Evolutionary conservation across 495 filamentous ascomycete genomes (phyloP).

Genomic region (Delitschia confertaspora): DNA sequence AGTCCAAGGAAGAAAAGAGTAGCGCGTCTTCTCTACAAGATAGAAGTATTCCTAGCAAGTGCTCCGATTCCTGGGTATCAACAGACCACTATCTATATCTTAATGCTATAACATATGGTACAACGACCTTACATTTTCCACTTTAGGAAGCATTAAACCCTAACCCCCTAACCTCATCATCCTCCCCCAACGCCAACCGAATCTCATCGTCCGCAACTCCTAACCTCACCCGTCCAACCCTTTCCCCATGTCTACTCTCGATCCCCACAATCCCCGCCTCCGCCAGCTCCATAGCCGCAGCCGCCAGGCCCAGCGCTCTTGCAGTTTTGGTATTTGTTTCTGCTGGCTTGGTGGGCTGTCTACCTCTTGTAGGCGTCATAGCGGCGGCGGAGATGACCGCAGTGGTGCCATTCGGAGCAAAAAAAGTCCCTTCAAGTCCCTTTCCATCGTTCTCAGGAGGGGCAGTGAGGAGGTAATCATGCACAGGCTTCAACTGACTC

Average conservation of each 20-base stretch:
- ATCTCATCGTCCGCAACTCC: conserved; percentile 86
- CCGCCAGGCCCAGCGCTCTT: conserved; percentile 57
- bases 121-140: not conserved
- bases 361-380: conserved; percentile 3
- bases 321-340: conserved; percentile 34
- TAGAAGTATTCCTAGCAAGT: no score
- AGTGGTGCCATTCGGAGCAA: not conserved
- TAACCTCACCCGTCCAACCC: conserved; percentile 77
- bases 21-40: no score
- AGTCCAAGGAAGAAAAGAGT: no score
- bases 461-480: conserved; percentile 30
- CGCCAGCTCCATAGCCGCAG: conserved; percentile 68
- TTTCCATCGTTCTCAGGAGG: not conserved
- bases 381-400: not conserved
- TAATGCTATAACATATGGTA: no score
- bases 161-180: conserved; percentile 72
- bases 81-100: no score
- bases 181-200: conserved; percentile 74
- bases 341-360: no score
- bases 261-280: conserved; percentile 81
- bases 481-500: conserved; percentile 40
- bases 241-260: conserved; percentile 67
- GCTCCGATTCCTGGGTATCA: no score
- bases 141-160: conserved; percentile 33
- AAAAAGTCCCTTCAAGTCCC: not conserved